A percentile compares a stretch with the other conserved stretches of the same genome.
Evolutionary conservation across 352 stramenopile species (phyloP).

Genomic region (Achlya hypogyna): DNA sequence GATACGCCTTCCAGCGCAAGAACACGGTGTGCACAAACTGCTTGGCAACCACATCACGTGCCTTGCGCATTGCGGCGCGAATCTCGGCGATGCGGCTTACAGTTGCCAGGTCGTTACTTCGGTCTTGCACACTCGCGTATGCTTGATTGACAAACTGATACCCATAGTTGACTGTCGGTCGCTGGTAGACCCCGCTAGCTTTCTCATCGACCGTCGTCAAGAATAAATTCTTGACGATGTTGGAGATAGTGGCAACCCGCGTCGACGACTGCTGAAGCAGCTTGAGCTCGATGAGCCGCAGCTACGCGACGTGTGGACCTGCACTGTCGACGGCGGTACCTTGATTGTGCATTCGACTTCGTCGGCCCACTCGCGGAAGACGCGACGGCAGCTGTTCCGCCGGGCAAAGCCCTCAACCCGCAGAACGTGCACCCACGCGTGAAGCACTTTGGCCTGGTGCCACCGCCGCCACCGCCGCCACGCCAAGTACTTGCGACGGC

Average conservation of each 20-base stretch:
- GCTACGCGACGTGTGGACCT: conserved; percentile 2
- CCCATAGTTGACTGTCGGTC: not conserved
- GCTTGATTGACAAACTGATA: conserved; percentile 39
- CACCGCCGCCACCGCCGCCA: conserved; percentile 34
- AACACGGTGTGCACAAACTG: conserved; percentile 65
- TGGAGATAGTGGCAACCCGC: conserved; percentile 29
- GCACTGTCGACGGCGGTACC: not conserved
- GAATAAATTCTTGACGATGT: conserved; percentile 65
- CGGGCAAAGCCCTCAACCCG: conserved; percentile 31
- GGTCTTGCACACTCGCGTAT: conserved; percentile 37
- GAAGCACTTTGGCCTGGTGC: conserved; percentile 30
- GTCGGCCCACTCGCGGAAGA: conserved; percentile 34
- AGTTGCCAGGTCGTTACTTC: conserved; percentile 7
- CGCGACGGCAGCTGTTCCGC: conserved; percentile 29
- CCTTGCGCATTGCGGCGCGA: conserved; percentile 29
- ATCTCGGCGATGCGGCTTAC: conserved; percentile 27
- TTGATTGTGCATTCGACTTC: conserved; percentile 35
- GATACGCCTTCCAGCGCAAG: conserved; percentile 46
- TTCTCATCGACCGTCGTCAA: conserved; percentile 33
- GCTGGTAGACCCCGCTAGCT: not conserved
- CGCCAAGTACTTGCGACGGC: conserved; percentile 31
- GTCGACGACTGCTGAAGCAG: conserved; percentile 50
- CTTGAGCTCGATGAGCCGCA: conserved; percentile 50
- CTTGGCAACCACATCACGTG: conserved; percentile 39
- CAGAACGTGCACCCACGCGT: conserved; percentile 41